Evolutionary conservation across 2,329 filamentous ascomycete genomes (phyloP), one percentile per base, ranked within the genome.

Genomic region (Trichoderma sp.): DNA sequence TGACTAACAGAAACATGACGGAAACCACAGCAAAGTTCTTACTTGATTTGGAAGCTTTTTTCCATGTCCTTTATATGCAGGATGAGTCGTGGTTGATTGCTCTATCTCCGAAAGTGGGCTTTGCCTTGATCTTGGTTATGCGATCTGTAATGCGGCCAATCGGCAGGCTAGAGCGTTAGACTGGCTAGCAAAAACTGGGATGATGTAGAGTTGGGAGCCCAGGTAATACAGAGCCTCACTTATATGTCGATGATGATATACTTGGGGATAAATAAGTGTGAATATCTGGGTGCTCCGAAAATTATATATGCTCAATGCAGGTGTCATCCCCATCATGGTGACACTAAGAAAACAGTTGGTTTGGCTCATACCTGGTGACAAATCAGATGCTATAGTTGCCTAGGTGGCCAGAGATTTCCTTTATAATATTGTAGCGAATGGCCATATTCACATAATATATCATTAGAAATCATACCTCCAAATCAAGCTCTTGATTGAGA

Each of bases 1-100:
- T 65, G 63, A 65, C 63, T 65, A 65, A 65, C 27, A 57, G 52
- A 65, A 65, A 65, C n/a, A 32, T 45, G 50, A 13, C 2, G 27
- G 35, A 29, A 42, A 32, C 63, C 52, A 57, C 63, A 19, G 52
- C 35, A 45, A 35, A 22, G 25, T 42, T 25, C 25, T 57, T 65
- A 34, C 35, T 56, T 45, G 63, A 56, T 64, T 39, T 29, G n/a
- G 48, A 34, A 39, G 27, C 10, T 29, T 54, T 53, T n/a, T 34
- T n/a, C 52, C 25, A 15, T n/a, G 32, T 5, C 7, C 12, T 29
- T 53, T 9, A n/a, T n/a, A 15, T 9, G 13, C 17, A 32, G 12
- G 17, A 19, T 19, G 17, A 50, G 45, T 15, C 6, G 17, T 34
- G 9, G 19, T 10, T 27, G 0, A 10, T 60, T 37, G 22, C 15